A percentile compares a stretch with the other conserved stretches of the same genome.
Evolutionary conservation across 2,329 filamentous ascomycete genomes (phyloP).

Genomic region (Plenodomus lindquistii): DNA sequence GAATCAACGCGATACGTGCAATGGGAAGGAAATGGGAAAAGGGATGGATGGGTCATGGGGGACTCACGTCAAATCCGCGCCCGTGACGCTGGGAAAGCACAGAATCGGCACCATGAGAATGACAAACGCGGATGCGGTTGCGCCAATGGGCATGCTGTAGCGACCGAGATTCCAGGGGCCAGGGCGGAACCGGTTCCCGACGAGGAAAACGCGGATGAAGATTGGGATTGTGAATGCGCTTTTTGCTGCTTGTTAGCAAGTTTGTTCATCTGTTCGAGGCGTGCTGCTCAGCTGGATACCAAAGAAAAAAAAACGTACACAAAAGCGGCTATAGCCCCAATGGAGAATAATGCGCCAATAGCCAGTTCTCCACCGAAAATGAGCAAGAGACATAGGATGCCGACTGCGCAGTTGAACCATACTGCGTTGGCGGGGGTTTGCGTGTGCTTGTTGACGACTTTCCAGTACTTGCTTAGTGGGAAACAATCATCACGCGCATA

Average conservation of each 20-base stretch:
- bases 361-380: conserved; percentile 67
- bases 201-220: conserved; percentile 62
- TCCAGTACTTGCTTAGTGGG: conserved; percentile 62
- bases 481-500: conserved; percentile 75
- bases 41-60: not conserved
- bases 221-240: conserved; percentile 60
- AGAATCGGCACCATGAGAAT: conserved; percentile 69
- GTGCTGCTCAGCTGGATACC: too few relatives aligned
- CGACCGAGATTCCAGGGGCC: conserved; percentile 71
- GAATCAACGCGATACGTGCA: not conserved
- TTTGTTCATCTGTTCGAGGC: not conserved
- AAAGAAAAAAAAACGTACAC: conserved; percentile 45
- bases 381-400: conserved; percentile 63
- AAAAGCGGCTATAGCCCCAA: conserved; percentile 70
- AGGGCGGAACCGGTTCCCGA: conserved; percentile 65
- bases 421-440: conserved; percentile 72
- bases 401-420: conserved; percentile 66
- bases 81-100: conserved; percentile 64
- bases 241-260: not conserved
- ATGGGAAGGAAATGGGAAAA: not conserved
- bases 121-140: conserved; percentile 62
- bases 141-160: conserved; percentile 61
- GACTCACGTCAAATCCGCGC: conserved; percentile 56
- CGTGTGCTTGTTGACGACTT: conserved; percentile 63
- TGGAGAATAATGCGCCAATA: conserved; percentile 70